Percentiles rank a stretch among this genome's conserved stretches.
phyloP scores from a whole-genome alignment of 2,329 filamentous ascomycete species.

The Helminthosporium solani region DNA sequence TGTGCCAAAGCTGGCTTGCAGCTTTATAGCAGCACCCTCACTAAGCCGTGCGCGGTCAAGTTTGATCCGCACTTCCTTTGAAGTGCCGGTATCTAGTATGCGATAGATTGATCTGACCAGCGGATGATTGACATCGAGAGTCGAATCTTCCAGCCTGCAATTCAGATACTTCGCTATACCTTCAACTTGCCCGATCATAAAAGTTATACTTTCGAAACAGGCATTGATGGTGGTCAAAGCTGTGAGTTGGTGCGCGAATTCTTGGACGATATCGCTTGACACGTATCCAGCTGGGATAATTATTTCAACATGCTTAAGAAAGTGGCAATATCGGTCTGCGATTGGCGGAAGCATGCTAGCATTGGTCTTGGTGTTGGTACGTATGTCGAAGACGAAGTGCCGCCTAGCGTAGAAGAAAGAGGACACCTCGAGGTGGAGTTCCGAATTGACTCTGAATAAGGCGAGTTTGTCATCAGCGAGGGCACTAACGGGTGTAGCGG shows the following conservation, averaged over 20 bases:
- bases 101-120: slow-evolving; percentile 14
- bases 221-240: slow-evolving; percentile 14
- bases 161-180: slow-evolving; percentile 15
- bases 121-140: slow-evolving; percentile 14
- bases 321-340: slow-evolving; percentile 20
- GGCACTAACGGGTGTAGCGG: not conserved
- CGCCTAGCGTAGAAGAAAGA: slow-evolving; percentile 26
- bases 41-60: slow-evolving; percentile 17
- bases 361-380: not conserved
- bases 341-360: slow-evolving; percentile 20
- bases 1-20: slow-evolving; percentile 8
- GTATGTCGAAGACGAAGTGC: slow-evolving; percentile 7
- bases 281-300: slow-evolving; percentile 5
- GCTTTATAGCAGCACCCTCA: slow-evolving; percentile 7
- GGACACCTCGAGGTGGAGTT: slow-evolving; percentile 19
- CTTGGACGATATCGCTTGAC: slow-evolving; percentile 2
- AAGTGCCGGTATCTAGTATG: slow-evolving; percentile 11
- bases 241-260: slow-evolving; percentile 12
- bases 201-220: slow-evolving; percentile 11
- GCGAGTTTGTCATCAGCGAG: slow-evolving; percentile 5
- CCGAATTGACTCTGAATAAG: slow-evolving; percentile 17
- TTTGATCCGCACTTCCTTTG: slow-evolving; percentile 9
- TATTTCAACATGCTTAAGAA: slow-evolving; percentile 14
- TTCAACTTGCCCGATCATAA: slow-evolving; percentile 9
- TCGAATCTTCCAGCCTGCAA: slow-evolving; percentile 18